A percentile compares a stretch with the other conserved stretches of the same genome.
These are phyloP conservation scores for Monilinia polystroma DNA, from an alignment of 2,329 filamentous ascomycete species.

Conservation along the genomic window DNA sequence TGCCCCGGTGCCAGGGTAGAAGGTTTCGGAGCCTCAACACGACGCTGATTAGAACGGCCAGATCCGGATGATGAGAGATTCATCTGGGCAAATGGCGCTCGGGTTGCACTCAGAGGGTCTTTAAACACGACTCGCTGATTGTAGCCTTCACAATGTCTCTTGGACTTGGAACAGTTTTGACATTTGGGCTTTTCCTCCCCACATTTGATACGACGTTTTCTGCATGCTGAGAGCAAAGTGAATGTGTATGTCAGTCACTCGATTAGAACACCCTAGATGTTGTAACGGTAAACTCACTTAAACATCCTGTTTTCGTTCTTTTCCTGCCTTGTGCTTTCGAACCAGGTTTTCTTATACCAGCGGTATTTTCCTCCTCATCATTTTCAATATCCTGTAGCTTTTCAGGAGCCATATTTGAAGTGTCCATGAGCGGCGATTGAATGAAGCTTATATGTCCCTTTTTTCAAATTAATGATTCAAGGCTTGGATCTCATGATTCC, in stretches of 20 bases:
- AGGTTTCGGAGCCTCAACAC: slow-evolving; percentile 22
- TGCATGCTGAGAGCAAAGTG: slow-evolving; percentile 62
- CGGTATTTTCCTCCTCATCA: slow-evolving; percentile 13
- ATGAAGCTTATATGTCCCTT: slow-evolving; percentile 1
- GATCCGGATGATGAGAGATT: slow-evolving; percentile 19
- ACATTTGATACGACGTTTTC: slow-evolving; percentile 94
- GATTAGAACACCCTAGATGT: not conserved
- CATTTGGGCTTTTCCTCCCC: slow-evolving; percentile 82
- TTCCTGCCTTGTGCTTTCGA: slow-evolving; percentile 36
- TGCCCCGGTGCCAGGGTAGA: slow-evolving; percentile 6
- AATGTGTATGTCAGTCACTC: not conserved
- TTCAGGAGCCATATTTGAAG: not conserved
- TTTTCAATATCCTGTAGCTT: slow-evolving; percentile 2
- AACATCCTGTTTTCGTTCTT: slow-evolving; percentile 87
- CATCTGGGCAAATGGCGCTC: slow-evolving; percentile 42
- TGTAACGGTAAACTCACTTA: slow-evolving; percentile 60
- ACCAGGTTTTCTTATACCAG: slow-evolving; percentile 31
- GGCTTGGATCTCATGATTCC: slow-evolving; percentile 16
- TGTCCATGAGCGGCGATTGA: not conserved
- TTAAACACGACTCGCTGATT: slow-evolving; percentile 81
- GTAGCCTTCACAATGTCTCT: slow-evolving; percentile 80
- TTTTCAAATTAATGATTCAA: slow-evolving; percentile 6
- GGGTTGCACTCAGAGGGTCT: slow-evolving; percentile 61
- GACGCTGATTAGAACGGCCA: slow-evolving; percentile 28
- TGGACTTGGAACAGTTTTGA: slow-evolving; percentile 83